Evolutionary conservation across 345 rosid genomes (phyloP), one percentile per base, ranked within the genome.

Genomic region (Bretschneidera sinensis): DNA sequence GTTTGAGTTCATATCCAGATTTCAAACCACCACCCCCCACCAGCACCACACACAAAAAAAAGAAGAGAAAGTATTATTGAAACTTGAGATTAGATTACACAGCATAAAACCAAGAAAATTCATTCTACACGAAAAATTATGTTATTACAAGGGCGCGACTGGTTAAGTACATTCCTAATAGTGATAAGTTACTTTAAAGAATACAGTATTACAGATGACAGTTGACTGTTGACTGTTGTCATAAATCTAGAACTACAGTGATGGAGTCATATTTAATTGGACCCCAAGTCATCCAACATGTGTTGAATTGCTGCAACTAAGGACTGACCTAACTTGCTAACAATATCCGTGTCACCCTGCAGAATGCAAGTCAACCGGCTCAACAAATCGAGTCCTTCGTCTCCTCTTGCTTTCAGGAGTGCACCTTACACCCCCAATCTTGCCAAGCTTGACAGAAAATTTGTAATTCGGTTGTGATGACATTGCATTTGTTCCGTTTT

Each of bases 331-430:
- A 9, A 58, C 9, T 54, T 13, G 21, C 11, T 4, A 21, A 9
- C 24, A 18, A 21, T 17, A 23, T 54, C 34, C 4, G 51, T 59
- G 63, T 73, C 67, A 76, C 48, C 70, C 66, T 20, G 83, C 62
- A 8, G 65, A 76, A 64, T 64, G 74, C 50, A 76, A 63, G 74
- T 81, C 75, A 11, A 72, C 71, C 0, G 78, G 73, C 60, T 82
- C 80, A 54, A 62, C 67, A 15, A 66, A 18, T 55, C 71, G 71
- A 24, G 89, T 79, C 43, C 81, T 78, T 39, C 91, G 76, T 72
- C 94, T 89, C 78, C 81, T 81, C 78, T 85, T 89, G 60, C 85
- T 70, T 6, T 82, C 88, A 0, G 96, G 91, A 23, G 82, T 85
- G 83, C 91, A 85, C 63, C 84, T 76, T 11, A 31, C 11, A 1